Evolutionary conservation across 768 basidiomycete species (phyloP).

Genomic region (Psilocybe tampanensis): DNA sequence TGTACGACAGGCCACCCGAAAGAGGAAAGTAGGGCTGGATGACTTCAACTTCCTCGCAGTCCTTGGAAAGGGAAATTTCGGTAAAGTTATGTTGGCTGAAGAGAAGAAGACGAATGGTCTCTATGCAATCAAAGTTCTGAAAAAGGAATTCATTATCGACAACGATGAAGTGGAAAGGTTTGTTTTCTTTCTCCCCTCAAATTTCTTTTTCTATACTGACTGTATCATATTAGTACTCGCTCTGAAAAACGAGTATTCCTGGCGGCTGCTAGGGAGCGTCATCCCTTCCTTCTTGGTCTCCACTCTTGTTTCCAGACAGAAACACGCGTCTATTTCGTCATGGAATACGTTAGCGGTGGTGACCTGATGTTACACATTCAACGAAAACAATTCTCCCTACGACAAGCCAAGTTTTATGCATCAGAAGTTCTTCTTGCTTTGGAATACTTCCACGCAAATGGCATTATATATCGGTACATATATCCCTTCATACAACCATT

Average conservation of each 20-base stretch:
- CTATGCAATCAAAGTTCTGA: conserved; percentile 99
- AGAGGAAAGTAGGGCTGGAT: conserved; percentile 92
- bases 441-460: conserved; percentile 97
- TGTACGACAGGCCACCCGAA: conserved; percentile 48
- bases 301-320: conserved; percentile 99
- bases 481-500: not conserved
- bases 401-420: conserved; percentile 99
- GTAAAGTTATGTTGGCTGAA: conserved; percentile 99
- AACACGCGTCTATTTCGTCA: conserved; percentile 98
- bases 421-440: conserved; percentile 94
- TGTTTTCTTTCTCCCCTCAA: conserved; percentile 14
- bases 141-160: conserved; percentile 99
- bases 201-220: not conserved
- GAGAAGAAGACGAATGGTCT: conserved; percentile 90
- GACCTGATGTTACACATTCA: conserved; percentile 99
- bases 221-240: conserved; percentile 68
- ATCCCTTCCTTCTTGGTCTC: conserved; percentile 94
- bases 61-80: conserved; percentile 98
- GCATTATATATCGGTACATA: conserved; percentile 93
- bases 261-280: conserved; percentile 94
- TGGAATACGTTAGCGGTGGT: conserved; percentile 99
- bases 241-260: conserved; percentile 99
- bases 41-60: conserved; percentile 99
- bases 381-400: conserved; percentile 96
- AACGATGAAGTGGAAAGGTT: conserved; percentile 99